Evolutionary conservation across 192 early-diverging fungal species (phyloP).

Genomic region (Piromyces finnis): DNA sequence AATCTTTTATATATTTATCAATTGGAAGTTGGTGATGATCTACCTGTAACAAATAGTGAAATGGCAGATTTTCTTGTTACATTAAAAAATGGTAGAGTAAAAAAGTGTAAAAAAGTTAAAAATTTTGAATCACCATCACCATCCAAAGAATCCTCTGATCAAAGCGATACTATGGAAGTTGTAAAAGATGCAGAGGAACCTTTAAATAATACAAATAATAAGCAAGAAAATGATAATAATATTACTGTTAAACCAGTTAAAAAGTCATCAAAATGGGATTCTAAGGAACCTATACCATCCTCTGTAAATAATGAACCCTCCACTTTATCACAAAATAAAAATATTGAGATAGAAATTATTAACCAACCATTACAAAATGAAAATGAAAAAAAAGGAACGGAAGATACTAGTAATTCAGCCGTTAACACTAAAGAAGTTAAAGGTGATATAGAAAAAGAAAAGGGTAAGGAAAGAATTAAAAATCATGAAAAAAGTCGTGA

Average conservation of each 20-base stretch:
- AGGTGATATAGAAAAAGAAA: background rate
- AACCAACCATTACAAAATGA: background rate
- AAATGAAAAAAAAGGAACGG: background rate
- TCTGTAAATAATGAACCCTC: background rate
- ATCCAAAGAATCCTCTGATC: background rate
- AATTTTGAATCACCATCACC: background rate
- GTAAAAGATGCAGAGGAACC: background rate
- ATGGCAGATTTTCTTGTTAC: background rate
- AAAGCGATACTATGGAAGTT: background rate
- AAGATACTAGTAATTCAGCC: background rate
- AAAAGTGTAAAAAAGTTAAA: background rate
- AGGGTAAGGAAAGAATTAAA: background rate
- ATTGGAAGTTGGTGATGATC: background rate
- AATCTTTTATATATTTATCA: conserved; percentile 4
- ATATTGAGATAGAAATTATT: background rate
- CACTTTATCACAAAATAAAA: background rate
- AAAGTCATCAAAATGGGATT: background rate
- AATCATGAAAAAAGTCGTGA: background rate
- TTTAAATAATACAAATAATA: background rate
- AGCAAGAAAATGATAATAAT: background rate
- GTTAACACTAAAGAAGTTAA: background rate
- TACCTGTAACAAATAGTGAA: background rate
- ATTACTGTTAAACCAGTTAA: background rate
- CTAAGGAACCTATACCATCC: background rate
- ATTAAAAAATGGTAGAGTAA: background rate